A percentile compares a stretch with the other conserved stretches of the same genome.
Evolutionary conservation across 2,329 filamentous ascomycete species (phyloP).

Genomic region (Venturia aucupariae): DNA sequence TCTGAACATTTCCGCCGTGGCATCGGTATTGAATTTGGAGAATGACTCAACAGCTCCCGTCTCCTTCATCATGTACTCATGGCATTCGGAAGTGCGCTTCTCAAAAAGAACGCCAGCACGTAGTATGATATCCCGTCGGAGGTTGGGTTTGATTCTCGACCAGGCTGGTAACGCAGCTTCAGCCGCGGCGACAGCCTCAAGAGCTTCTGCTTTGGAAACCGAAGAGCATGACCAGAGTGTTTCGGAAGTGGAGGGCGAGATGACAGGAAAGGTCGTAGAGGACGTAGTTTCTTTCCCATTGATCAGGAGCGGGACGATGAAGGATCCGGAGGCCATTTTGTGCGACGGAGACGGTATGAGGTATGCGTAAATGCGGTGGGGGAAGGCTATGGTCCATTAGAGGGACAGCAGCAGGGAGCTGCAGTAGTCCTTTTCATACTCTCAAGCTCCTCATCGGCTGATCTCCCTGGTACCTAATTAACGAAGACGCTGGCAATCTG

Average conservation of each 20-base stretch:
- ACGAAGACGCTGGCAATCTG: too few relatives aligned
- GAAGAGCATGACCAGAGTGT: constrained; percentile 47
- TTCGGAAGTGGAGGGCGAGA: constrained; percentile 46
- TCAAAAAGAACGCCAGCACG: constrained; percentile 58
- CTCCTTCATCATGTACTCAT: constrained; percentile 49
- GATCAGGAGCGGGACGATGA: constrained; percentile 38
- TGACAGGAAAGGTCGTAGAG: constrained; percentile 44
- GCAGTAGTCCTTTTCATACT: not conserved
- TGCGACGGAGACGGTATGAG: not conserved
- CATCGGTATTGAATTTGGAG: constrained; percentile 29
- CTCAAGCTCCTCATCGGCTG: too few relatives aligned
- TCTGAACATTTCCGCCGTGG: constrained; percentile 37
- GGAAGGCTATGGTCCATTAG: not conserved
- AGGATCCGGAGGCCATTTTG: not conserved
- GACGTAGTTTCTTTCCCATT: constrained; percentile 40
- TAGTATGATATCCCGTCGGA: constrained; percentile 60
- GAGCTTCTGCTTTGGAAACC: constrained; percentile 46
- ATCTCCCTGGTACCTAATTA: too few relatives aligned
- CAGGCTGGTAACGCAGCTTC: constrained; percentile 61
- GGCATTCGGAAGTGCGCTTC: constrained; percentile 50
- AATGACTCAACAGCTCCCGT: constrained; percentile 41
- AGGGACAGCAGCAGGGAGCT: not conserved
- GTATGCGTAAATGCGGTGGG: too few relatives aligned
- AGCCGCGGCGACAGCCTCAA: constrained; percentile 50
- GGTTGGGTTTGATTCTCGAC: constrained; percentile 50